Evolutionary conservation across 1,284 basidiomycete species (phyloP).

Genomic region (Pseudozyma hubeiensis): DNA sequence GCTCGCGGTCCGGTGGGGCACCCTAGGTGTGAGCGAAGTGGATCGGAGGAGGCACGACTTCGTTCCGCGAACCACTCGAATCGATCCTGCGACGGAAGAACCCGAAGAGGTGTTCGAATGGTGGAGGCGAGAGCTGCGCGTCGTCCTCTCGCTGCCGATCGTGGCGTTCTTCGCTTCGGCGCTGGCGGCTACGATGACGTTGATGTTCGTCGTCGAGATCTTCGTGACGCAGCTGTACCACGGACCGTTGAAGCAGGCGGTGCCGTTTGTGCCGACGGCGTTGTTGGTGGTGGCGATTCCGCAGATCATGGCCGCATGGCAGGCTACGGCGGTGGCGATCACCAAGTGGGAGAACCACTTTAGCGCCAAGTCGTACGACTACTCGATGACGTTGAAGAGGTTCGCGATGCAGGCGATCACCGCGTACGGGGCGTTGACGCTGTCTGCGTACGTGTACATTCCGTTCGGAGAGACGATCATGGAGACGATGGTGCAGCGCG

Average conservation of each 20-base stretch:
- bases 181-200: slow-evolving; percentile 73
- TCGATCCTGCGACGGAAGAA: slow-evolving; percentile 62
- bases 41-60: slow-evolving; percentile 56
- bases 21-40: slow-evolving; percentile 51
- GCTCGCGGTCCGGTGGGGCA: slow-evolving; percentile 67
- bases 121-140: slow-evolving; percentile 74
- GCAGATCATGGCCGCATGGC: slow-evolving; percentile 82
- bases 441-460: slow-evolving; percentile 67
- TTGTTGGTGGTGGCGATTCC: slow-evolving; percentile 87
- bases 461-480: slow-evolving; percentile 67
- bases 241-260: slow-evolving; percentile 81
- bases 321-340: slow-evolving; percentile 76
- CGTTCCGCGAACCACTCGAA: slow-evolving; percentile 41
- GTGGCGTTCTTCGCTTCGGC: slow-evolving; percentile 80
- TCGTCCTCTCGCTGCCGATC: slow-evolving; percentile 81
- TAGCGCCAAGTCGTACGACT: slow-evolving; percentile 80
- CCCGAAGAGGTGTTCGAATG: slow-evolving; percentile 66
- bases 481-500: slow-evolving; percentile 56
- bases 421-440: slow-evolving; percentile 75
- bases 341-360: slow-evolving; percentile 82
- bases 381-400: slow-evolving; percentile 88
- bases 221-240: slow-evolving; percentile 72
- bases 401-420: slow-evolving; percentile 90
- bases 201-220: slow-evolving; percentile 69
- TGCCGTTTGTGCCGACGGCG: slow-evolving; percentile 83